A percentile compares a stretch with the other conserved stretches of the same genome.
These are phyloP conservation scores for Ascochyta lentis DNA, from an alignment of 2,329 filamentous ascomycete genomes.

Conservation along the genomic window DNA sequence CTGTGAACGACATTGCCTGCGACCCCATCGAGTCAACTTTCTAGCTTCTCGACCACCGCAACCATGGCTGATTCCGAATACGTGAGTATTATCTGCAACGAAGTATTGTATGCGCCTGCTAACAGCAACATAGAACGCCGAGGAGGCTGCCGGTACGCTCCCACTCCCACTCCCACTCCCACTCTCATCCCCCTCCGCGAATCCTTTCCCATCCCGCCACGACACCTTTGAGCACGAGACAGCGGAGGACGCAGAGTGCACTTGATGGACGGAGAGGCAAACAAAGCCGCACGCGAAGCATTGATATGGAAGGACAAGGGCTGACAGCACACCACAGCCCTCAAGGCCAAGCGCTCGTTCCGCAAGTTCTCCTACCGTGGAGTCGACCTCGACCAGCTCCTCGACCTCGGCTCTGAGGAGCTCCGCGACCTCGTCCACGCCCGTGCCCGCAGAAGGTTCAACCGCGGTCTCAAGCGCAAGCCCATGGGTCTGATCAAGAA, in stretches of 20 bases:
- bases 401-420: conserved; percentile 98
- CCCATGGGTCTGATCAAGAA: conserved; percentile 99
- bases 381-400: conserved; percentile 99
- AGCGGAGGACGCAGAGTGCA: background rate
- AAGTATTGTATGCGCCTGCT: conserved; percentile 24
- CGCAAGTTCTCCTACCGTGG: conserved; percentile 99
- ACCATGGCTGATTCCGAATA: conserved; percentile 90
- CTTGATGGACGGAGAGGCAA: conserved; percentile 8
- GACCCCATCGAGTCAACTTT: conserved; percentile 47
- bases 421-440: conserved; percentile 99
- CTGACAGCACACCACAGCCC: conserved; percentile 65
- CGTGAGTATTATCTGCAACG: conserved; percentile 64
- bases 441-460: conserved; percentile 97
- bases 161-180: conserved; percentile 16
- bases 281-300: conserved; percentile 3
- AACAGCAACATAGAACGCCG: conserved; percentile 73
- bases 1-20: conserved; percentile 30
- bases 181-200: background rate
- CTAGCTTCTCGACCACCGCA: conserved; percentile 59
- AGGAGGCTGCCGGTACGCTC: conserved; percentile 83
- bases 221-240: conserved; percentile 17
- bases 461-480: conserved; percentile 99
- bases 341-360: conserved; percentile 99
- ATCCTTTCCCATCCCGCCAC: conserved; percentile 11
- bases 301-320: conserved; percentile 22